These are phyloP conservation scores for Urtica urens DNA, from an alignment of 306 rosid genomes.

Conservation along the genomic window DNA sequence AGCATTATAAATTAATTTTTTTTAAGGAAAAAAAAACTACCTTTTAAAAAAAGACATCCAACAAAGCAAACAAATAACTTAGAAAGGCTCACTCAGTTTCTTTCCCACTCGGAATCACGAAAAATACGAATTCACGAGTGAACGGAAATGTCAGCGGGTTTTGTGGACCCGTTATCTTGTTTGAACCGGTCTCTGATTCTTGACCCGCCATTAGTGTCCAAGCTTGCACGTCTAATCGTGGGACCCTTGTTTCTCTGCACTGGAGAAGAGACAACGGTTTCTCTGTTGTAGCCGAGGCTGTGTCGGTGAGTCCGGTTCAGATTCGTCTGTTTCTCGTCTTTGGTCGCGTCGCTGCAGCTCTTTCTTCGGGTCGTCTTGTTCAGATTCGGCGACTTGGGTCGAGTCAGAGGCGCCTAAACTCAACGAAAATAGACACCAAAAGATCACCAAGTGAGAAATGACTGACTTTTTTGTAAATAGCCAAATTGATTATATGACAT, in stretches of 20 bases:
- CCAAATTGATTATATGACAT: no score
- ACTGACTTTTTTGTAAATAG: no score
- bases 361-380: conserved; percentile 61
- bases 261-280: conserved; percentile 16
- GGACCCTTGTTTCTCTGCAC: conserved; percentile 29
- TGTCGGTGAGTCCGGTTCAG: conserved; percentile 40
- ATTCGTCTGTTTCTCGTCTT: conserved; percentile 21
- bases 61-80: conserved; percentile 20
- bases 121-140: conserved; percentile 34
- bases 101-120: conserved; percentile 24
- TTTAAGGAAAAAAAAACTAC: conserved; percentile 17
- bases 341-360: conserved; percentile 64
- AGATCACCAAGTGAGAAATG: no score
- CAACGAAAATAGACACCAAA: conserved; percentile 2
- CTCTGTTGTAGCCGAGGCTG: conserved; percentile 37
- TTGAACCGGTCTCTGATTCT: conserved; percentile 37
- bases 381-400: conserved; percentile 84
- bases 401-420: conserved; percentile 75
- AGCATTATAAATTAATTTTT: conserved; percentile 31
- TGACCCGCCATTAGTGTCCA: conserved; percentile 13
- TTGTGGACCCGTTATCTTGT: conserved; percentile 29
- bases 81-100: conserved; percentile 26
- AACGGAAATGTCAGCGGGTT: conserved; percentile 48
- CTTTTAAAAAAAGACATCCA: conserved; percentile 39
- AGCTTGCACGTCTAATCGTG: conserved; percentile 25